Base-by-base conservation (phyloP, 768 basidiomycete species). In the Suillus decipiens region DNA sequence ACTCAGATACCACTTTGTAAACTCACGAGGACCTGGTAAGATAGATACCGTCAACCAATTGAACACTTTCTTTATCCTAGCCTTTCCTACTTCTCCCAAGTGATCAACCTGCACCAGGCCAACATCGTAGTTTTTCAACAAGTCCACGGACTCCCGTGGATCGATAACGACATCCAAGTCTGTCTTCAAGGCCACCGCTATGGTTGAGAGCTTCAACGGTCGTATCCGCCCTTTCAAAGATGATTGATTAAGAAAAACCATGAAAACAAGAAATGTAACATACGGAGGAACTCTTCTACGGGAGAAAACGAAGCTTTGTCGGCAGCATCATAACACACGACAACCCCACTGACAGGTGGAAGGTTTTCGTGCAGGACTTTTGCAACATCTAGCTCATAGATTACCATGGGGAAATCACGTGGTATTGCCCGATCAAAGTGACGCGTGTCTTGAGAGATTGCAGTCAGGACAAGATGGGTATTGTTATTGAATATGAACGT, bases 181-280 rank as follows among this genome's bases (percentile, higher is more conserved):
- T 6, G 89, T 88, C 74, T 97, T 98, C 79, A 95, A 94, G 5
- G 92, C 93, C 15, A 98, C 79, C 14, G 94, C 90, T 51, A 96
- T 81, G 31, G 84, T 77, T 10, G 90, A 84, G 42, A 90, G 76
- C 63, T 83, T 83, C 70, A 86, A 76, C 59, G 81, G 78, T 68
- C 77, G 78, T 74, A 86, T 89, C 63, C 82, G 76, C 68, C 81
- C 92, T 94, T 68, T 36, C 31, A 59, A 51, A 37, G 50, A 65
- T 64, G 54, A 69, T 65, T 41, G 24, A 43, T 60, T 60, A 42
- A 60, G 60, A 51, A 67, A 61, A 51, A 67, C 57, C 48, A 22
- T n/a, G 33, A 61, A 63, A 34, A 8, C 50, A 31, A 47, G 31
- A 15, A 51, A 61, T 45, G 59, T 5, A 19, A 84, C 92, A 75